Evolutionary conservation across 2,329 filamentous ascomycete species (phyloP).

Genomic region (Cercospora sesami): DNA sequence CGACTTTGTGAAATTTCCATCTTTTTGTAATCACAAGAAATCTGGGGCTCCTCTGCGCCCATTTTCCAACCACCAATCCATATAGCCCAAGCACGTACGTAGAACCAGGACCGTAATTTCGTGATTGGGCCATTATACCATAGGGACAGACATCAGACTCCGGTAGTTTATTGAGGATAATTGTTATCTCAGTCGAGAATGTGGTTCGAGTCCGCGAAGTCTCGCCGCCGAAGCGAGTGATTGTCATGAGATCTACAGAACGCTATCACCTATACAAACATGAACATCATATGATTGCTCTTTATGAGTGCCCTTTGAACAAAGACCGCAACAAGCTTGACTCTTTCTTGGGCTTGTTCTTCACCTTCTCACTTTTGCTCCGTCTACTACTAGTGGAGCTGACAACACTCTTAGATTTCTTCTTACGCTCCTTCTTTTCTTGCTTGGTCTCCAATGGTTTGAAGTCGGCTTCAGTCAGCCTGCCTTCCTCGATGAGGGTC

Average conservation of each 20-base stretch:
- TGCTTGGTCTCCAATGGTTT: conserved; percentile 39
- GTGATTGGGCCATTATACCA: not conserved
- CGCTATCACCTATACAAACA: conserved; percentile 7
- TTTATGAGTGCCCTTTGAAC: conserved; percentile 37
- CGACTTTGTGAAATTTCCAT: not conserved
- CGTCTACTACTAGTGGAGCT: conserved; percentile 23
- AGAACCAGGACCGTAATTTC: not conserved
- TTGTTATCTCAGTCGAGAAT: not conserved
- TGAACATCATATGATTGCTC: not conserved
- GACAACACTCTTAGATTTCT: conserved; percentile 27
- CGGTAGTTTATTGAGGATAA: not conserved
- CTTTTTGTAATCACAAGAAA: not conserved
- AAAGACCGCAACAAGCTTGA: conserved; percentile 45
- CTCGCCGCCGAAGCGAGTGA: not conserved
- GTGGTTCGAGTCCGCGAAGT: not conserved
- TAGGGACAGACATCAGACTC: not conserved
- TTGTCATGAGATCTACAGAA: conserved; percentile 7
- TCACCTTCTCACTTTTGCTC: conserved; percentile 29
- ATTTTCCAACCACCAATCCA: not conserved
- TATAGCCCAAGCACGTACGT: not conserved
- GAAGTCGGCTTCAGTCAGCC: conserved; percentile 49
- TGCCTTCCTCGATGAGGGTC: conserved; percentile 48
- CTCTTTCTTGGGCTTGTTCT: conserved; percentile 42
- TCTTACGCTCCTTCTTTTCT: conserved; percentile 42
- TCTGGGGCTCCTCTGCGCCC: not conserved